Percentiles rank a stretch among this genome's conserved stretches.
Evolutionary conservation across 139 green algal species (phyloP).

Genomic region (Micractinium conductrix): DNA sequence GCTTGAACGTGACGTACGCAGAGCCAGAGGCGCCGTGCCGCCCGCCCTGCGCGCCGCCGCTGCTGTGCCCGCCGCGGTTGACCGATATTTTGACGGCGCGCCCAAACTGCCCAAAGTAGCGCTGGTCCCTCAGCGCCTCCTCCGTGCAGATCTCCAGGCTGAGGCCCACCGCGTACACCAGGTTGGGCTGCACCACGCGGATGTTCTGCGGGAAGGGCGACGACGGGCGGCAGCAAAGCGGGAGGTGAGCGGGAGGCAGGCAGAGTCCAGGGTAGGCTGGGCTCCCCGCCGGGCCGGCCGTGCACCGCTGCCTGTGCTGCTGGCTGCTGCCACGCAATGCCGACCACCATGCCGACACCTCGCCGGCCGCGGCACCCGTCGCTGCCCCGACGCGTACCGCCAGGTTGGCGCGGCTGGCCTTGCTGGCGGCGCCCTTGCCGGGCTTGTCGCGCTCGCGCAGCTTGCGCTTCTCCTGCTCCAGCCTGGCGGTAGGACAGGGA

Average conservation of each 20-base stretch:
- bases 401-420: slow-evolving; percentile 18
- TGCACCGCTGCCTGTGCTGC: no score
- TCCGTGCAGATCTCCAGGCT: slow-evolving; percentile 83
- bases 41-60: slow-evolving; percentile 29
- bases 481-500: slow-evolving; percentile 1
- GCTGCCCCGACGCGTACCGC: neutral
- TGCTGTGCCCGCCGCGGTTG: slow-evolving; percentile 66
- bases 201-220: slow-evolving; percentile 69
- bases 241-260: no score
- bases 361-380: neutral
- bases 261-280: no score
- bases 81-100: slow-evolving; percentile 71
- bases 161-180: slow-evolving; percentile 93
- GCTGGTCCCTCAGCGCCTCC: slow-evolving; percentile 64
- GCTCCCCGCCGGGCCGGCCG: no score
- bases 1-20: slow-evolving; percentile 90
- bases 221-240: neutral
- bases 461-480: slow-evolving; percentile 57
- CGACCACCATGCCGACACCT: neutral
- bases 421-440: slow-evolving; percentile 11
- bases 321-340: no score
- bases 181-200: slow-evolving; percentile 90
- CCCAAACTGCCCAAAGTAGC: slow-evolving; percentile 90
- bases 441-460: slow-evolving; percentile 41
- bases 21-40: slow-evolving; percentile 71